Conservation (phyloP, 2,329 filamentous ascomycete genomes). For the Penicillium sumatraense region DNA sequence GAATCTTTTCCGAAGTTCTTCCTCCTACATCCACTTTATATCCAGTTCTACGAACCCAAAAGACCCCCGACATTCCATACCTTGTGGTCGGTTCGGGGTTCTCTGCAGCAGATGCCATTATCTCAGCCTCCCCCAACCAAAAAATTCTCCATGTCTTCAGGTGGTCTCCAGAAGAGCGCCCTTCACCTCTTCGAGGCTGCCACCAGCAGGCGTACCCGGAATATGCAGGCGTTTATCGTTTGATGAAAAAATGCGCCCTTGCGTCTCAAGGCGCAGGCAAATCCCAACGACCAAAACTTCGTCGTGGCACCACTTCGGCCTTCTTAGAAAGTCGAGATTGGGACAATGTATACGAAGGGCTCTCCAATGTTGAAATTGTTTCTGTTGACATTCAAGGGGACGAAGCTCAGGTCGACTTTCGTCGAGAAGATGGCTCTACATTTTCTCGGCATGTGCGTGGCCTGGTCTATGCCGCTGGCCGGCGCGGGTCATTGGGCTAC, state of each 20-base stretch:
- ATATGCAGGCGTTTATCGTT: constrained; percentile 63
- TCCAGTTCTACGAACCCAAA: constrained; percentile 46
- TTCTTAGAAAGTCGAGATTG: constrained; percentile 56
- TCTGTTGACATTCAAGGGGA: constrained; percentile 38
- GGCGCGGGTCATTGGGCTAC: constrained; percentile 60
- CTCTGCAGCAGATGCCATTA: constrained; percentile 65
- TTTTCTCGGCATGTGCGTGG: constrained; percentile 54
- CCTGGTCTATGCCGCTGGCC: constrained; percentile 61
- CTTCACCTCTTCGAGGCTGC: constrained; percentile 62
- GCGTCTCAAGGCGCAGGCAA: constrained; percentile 18
- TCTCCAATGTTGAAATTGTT: constrained; percentile 58
- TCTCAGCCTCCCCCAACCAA: constrained; percentile 49
- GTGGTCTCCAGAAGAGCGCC: constrained; percentile 60
- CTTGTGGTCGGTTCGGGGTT: constrained; percentile 66
- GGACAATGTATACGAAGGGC: constrained; percentile 58
- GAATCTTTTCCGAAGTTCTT: constrained; percentile 61
- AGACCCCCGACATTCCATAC: constrained; percentile 44
- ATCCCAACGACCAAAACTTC: constrained; percentile 32
- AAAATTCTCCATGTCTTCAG: constrained; percentile 63
- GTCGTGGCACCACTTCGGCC: constrained; percentile 46
- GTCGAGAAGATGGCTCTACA: constrained; percentile 46
- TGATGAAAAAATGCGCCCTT: constrained; percentile 60
- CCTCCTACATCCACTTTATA: constrained; percentile 55
- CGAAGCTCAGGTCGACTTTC: constrained; percentile 49
- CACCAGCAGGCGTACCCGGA: constrained; percentile 66